These are phyloP conservation scores for Kalaharituber pfeilii DNA, from an alignment of 2,329 filamentous ascomycete species.

Conservation along the genomic window DNA sequence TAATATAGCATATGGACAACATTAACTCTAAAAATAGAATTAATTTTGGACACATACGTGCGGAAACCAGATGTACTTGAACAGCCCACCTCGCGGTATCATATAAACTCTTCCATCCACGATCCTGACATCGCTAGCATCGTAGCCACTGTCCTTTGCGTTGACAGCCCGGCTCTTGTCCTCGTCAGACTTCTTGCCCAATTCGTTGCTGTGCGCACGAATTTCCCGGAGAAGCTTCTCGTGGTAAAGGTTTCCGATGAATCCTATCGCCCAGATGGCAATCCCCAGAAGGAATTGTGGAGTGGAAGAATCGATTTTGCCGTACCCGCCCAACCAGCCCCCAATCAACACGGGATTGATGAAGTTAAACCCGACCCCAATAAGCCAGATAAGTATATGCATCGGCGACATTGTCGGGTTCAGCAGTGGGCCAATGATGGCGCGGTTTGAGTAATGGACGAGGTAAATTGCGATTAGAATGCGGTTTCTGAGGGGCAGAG, in stretches of 20 bases:
- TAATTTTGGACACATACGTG: constrained; percentile 36
- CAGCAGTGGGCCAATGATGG: constrained; percentile 61
- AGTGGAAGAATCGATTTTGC: constrained; percentile 26
- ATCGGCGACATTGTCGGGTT: constrained; percentile 90
- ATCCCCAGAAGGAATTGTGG: constrained; percentile 46
- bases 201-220: constrained; percentile 28
- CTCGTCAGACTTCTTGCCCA: constrained; percentile 24
- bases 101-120: constrained; percentile 20
- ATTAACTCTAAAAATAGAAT: neutral
- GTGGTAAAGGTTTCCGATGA: constrained; percentile 69
- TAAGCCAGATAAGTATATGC: constrained; percentile 47
- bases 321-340: constrained; percentile 68
- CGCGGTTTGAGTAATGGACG: constrained; percentile 86
- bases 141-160: constrained; percentile 34
- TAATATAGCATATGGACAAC: neutral
- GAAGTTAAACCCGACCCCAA: constrained; percentile 58
- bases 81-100: constrained; percentile 67
- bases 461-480: constrained; percentile 47
- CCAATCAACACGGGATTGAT: constrained; percentile 62
- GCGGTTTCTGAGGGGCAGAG: neutral
- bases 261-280: constrained; percentile 55
- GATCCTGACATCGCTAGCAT: neutral
- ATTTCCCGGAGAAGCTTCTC: constrained; percentile 84
- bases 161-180: no score
- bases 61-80: constrained; percentile 66